Conservation (phyloP, 2,329 filamentous ascomycete species). For the Neopestalotiopsis sp. region DNA sequence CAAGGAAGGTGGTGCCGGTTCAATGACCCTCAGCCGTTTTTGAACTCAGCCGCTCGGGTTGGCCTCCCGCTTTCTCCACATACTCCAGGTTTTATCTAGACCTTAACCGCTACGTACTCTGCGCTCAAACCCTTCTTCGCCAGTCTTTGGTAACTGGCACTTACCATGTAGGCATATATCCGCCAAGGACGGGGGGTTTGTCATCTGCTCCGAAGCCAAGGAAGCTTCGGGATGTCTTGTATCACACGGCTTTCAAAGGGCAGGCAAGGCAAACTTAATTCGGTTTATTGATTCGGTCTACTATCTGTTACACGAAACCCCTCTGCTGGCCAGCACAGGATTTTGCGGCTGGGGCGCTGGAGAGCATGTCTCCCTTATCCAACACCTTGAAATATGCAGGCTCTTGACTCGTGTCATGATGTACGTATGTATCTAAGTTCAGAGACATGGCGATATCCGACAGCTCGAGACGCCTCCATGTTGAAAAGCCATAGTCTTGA, state of each 20-base stretch:
- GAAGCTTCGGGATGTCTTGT: too few relatives aligned
- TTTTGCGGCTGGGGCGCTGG: too few relatives aligned
- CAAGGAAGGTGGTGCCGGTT: not conserved
- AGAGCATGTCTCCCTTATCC: not conserved
- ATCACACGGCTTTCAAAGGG: too few relatives aligned
- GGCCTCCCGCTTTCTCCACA: constrained; percentile 29
- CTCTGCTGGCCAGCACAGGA: too few relatives aligned
- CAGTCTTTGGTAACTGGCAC: not conserved
- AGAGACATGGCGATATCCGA: not conserved
- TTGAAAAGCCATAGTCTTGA: too few relatives aligned
- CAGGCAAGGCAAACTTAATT: too few relatives aligned
- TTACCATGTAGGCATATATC: not conserved
- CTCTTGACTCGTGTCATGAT: not conserved
- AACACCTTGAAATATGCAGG: not conserved
- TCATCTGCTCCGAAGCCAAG: too few relatives aligned
- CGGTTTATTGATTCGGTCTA: too few relatives aligned
- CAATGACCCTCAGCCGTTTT: not conserved
- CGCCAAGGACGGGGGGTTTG: not conserved
- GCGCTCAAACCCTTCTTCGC: not conserved
- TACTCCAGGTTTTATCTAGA: constrained; percentile 20
- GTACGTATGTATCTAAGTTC: not conserved
- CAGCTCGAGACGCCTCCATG: too few relatives aligned
- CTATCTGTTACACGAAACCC: too few relatives aligned
- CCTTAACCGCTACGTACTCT: not conserved
- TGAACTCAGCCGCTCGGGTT: constrained; percentile 30